phyloP scores from a whole-genome alignment of 345 rosid genomes.

The Combretum micranthum region DNA sequence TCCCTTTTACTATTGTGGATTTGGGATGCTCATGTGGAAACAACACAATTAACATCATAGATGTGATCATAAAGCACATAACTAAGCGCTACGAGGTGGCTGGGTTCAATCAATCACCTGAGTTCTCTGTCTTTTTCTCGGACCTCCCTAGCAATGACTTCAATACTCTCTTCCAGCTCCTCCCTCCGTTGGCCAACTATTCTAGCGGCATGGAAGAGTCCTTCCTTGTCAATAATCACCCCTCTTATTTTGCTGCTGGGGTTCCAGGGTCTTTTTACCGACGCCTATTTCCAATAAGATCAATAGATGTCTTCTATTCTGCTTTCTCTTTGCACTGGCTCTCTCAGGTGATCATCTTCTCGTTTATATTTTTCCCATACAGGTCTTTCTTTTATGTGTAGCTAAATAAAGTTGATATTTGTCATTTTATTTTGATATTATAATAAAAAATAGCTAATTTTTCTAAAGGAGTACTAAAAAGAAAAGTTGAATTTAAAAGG shows the following conservation, averaged over 20 bases:
- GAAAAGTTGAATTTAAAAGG: no score
- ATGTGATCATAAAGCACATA: constrained; percentile 76
- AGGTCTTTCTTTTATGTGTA: not conserved
- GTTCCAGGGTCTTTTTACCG: constrained; percentile 90
- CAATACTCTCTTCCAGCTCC: constrained; percentile 88
- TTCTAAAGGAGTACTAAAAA: no score
- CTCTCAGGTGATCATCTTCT: constrained; percentile 52
- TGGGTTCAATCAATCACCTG: constrained; percentile 49
- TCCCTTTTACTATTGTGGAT: constrained; percentile 75
- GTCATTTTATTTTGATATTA: no score
- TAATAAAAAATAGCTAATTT: no score
- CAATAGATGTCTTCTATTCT: constrained; percentile 77
- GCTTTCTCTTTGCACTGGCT: constrained; percentile 97
- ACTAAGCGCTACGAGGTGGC: constrained; percentile 53
- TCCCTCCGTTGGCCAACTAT: constrained; percentile 52
- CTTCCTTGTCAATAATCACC: constrained; percentile 58
- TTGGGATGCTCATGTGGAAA: constrained; percentile 84
- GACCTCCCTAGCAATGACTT: constrained; percentile 95
- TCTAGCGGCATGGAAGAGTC: constrained; percentile 80
- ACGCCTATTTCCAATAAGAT: constrained; percentile 73
- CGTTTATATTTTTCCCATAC: no score
- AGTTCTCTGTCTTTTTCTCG: constrained; percentile 77
- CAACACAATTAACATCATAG: constrained; percentile 62
- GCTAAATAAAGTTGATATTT: no score
- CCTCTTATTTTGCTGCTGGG: constrained; percentile 73